Base-by-base conservation (phyloP, 2,329 filamentous ascomycete species). In the Pseudopithomyces maydicus region DNA sequence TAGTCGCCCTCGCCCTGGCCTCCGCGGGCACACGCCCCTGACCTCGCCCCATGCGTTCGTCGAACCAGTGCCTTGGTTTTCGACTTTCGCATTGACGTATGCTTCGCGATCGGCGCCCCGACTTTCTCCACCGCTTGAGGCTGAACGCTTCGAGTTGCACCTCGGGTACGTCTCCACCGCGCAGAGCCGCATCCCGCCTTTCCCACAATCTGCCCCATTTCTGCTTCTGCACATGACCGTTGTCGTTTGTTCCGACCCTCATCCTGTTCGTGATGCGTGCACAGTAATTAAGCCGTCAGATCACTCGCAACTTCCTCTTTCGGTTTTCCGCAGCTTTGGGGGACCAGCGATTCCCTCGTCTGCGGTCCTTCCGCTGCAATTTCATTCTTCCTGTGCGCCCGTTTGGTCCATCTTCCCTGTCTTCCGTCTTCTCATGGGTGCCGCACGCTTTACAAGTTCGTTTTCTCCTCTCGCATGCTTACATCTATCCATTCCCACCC, bases 141-240 rank as follows among this genome's bases (percentile, higher is more conserved):
- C 70, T 73, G 65, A 73, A 73, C 68, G 62, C 57, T 61, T 66
- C 62, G 65, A 63, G 69, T 74, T 64, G 71, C 71, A 74, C 72
- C 61, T 70, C 73, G 72, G 71, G 73, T 75, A 75, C 62, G 72
- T 74, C 65, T 61, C 61, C 59, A 64, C 66, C 61, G 64, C 62
- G 68, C 73, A 74, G 73, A 75, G 73, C 72, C 72, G 70, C 56
- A 59, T 54, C 44, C 53, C 35, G n/a, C 44, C 43, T 14, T 12
- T 11, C 14, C 26, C 19, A 22, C 46, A 10, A 17, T 47, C 51
- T 54, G 55, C 49, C 45, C 56, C 54, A 61, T 50, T 61, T 55
- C 56, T 54, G 52, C 42, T 17, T 52, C 48, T 50, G 49, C 41
- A 52, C 58, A 52, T 58, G 57, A 54, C 53, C 54, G 48, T 53